Evolutionary conservation across 2,329 filamentous ascomycete genomes (phyloP), one percentile per base, ranked within the genome.

Genomic region (Talaromyces sp.): DNA sequence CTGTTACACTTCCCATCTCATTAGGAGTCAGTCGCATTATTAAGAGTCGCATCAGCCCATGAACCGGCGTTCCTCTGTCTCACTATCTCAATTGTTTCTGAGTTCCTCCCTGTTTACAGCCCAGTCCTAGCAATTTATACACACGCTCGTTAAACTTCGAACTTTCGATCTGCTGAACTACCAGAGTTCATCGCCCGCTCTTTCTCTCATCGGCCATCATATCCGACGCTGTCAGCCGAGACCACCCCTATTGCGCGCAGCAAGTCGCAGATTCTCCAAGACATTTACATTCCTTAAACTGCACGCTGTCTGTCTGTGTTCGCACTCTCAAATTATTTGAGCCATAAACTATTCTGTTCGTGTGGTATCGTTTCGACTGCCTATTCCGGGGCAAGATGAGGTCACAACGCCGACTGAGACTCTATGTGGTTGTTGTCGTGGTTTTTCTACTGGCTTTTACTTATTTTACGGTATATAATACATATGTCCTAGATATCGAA

Each of bases 351-450:
- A 35, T 51, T 21, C n/a, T 17, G 31, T 41, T 15, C 19, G 15
- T 10, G 28, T 21, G 7, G 22, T 37, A 22, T 25, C 43, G 15
- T 9, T 36, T 8, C 41, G 11, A 21, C 52, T 2, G 35, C 37
- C 7, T 22, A 22, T 28, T 28, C 41, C 10, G 31, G n/a, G n/a
- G 36, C 43, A 56, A 51, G 17, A 91, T 91, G 88, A 83, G 85
- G 66, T 88, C 87, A 19, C 79, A 82, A 65, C 85, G 90, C 63
- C 86, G 89, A 65, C 69, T 90, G 66, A 86, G 86, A 69, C 77
- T 88, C 65, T 76, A 91, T 57, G 77, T 84, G 63, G 77, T 92
- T 66, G 78, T 87, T 58, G 78, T 86, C 57, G 65, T 91, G 64
- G 78, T 85, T 63, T 78, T 83, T 60, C 74, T 93, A 60, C 75